Evolutionary conservation across 768 basidiomycete genomes (phyloP).

Genomic region (Boletus sp.): DNA sequence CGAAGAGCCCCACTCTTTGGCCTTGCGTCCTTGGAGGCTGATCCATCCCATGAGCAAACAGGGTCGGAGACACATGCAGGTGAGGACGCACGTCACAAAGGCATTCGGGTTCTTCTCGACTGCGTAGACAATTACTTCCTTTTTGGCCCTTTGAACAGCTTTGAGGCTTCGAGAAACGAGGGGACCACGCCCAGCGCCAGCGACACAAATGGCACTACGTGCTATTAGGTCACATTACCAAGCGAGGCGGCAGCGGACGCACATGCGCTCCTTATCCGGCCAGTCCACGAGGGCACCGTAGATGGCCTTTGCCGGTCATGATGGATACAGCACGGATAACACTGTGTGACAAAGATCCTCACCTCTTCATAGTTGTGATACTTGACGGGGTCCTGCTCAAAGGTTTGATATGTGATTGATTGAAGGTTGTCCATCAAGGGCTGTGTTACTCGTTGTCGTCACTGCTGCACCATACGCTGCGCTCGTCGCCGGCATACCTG

Average conservation of each 20-base stretch:
- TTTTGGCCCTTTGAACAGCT: constrained; percentile 66
- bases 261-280: constrained; percentile 60
- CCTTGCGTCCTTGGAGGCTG: constrained; percentile 82
- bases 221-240: constrained; percentile 15
- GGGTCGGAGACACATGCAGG: constrained; percentile 5
- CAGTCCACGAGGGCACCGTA: constrained; percentile 75
- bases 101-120: constrained; percentile 98
- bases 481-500: constrained; percentile 51
- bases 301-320: constrained; percentile 55
- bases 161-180: constrained; percentile 80
- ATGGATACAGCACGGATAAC: constrained; percentile 8
- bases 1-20: constrained; percentile 74
- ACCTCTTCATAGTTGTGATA: constrained; percentile 95
- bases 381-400: constrained; percentile 97
- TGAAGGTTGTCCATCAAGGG: constrained; percentile 97
- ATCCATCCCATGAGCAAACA: constrained; percentile 13
- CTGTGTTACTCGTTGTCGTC: constrained; percentile 36
- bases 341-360: constrained; percentile 14
- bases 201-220: constrained; percentile 78
- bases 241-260: constrained; percentile 30
- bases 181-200: constrained; percentile 93
- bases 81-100: constrained; percentile 79
- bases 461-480: constrained; percentile 3
- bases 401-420: constrained; percentile 94
- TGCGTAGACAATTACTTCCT: constrained; percentile 70